A percentile compares a stretch with the other conserved stretches of the same genome.
Evolutionary conservation across 257 asterid species (phyloP).

Genomic region (Rhazya stricta): DNA sequence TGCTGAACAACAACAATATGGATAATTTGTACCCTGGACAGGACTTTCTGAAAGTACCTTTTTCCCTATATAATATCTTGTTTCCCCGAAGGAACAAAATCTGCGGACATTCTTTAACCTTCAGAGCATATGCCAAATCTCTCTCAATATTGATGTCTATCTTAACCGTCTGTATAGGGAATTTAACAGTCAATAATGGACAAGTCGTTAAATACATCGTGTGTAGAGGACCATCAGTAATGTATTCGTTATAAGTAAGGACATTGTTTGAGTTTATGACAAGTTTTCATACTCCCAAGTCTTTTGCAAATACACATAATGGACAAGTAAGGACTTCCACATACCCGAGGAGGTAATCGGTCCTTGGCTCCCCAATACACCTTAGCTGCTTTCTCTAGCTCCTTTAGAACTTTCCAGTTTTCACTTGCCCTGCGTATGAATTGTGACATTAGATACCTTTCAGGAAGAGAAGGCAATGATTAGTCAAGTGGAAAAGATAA

Average conservation of each 20-base stretch:
- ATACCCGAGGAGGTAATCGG: constrained; percentile 93
- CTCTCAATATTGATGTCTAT: constrained; percentile 81
- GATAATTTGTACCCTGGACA: not conserved
- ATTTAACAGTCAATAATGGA: constrained; percentile 6
- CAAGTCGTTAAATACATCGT: too few species aligned
- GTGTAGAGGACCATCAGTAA: too few species aligned
- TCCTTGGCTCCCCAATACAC: constrained; percentile 89
- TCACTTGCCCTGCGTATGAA: constrained; percentile 63
- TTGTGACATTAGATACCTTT: not conserved
- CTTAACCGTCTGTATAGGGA: constrained; percentile 66
- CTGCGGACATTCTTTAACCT: constrained; percentile 84
- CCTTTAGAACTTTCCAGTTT: constrained; percentile 91
- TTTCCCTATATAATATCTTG: constrained; percentile 72
- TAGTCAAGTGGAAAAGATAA: constrained; percentile 1
- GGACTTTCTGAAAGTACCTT: constrained; percentile 34
- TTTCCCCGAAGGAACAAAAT: constrained; percentile 80
- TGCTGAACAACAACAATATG: not conserved
- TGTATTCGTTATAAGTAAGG: too few species aligned
- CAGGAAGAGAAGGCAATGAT: not conserved
- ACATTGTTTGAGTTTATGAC: not conserved
- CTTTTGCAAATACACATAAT: not conserved
- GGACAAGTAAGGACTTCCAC: constrained; percentile 25
- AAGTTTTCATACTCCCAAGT: not conserved
- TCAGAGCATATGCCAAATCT: constrained; percentile 92
- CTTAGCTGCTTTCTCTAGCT: constrained; percentile 82